Percentiles rank a stretch among this genome's conserved stretches.
phyloP scores from a whole-genome alignment of 2,329 filamentous ascomycete species.

The Fusarium redolens region DNA sequence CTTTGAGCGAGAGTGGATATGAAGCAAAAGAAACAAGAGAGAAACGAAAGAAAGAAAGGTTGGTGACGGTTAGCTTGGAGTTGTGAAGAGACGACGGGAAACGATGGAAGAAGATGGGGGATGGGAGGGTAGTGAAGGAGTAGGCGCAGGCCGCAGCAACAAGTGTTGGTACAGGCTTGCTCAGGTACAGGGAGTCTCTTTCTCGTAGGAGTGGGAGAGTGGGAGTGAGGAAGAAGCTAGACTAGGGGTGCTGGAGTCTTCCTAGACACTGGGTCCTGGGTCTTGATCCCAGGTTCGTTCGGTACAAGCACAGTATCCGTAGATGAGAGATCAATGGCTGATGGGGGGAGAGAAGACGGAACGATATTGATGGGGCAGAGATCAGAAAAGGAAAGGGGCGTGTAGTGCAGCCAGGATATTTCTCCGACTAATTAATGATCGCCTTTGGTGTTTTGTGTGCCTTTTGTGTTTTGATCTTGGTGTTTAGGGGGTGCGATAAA shows the following conservation, averaged over 20 bases:
- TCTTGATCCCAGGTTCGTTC: conserved; percentile 8
- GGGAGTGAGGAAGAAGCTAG: conserved; percentile 17
- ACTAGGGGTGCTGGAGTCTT: conserved; percentile 31
- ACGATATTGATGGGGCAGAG: conserved; percentile 11
- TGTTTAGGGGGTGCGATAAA: conserved; percentile 20
- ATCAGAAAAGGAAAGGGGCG: conserved; percentile 18
- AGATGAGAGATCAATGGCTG: conserved; percentile 20
- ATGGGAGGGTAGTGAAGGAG: conserved; percentile 39
- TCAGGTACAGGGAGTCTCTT: background rate
- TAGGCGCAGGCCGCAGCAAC: conserved; percentile 19
- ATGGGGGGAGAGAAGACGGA: conserved; percentile 19
- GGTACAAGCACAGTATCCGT: conserved; percentile 2
- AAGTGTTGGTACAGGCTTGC: conserved; percentile 12
- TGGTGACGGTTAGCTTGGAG: conserved; percentile 29
- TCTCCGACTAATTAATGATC: conserved; percentile 42
- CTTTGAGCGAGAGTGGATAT: conserved; percentile 33
- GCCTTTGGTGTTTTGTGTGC: conserved; percentile 24
- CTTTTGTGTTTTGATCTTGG: conserved; percentile 6
- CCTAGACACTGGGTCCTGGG: conserved; percentile 19
- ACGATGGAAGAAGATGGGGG: conserved; percentile 27
- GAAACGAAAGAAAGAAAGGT: conserved; percentile 19
- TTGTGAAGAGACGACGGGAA: conserved; percentile 29
- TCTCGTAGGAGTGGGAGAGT: conserved; percentile 2
- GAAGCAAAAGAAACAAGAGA: conserved; percentile 30
- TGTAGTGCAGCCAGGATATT: conserved; percentile 33